Percentiles rank a stretch among this genome's conserved stretches.
These are phyloP conservation scores for Talaromyces sp. DNA, from an alignment of 2,329 filamentous ascomycete species.

Conservation along the genomic window DNA sequence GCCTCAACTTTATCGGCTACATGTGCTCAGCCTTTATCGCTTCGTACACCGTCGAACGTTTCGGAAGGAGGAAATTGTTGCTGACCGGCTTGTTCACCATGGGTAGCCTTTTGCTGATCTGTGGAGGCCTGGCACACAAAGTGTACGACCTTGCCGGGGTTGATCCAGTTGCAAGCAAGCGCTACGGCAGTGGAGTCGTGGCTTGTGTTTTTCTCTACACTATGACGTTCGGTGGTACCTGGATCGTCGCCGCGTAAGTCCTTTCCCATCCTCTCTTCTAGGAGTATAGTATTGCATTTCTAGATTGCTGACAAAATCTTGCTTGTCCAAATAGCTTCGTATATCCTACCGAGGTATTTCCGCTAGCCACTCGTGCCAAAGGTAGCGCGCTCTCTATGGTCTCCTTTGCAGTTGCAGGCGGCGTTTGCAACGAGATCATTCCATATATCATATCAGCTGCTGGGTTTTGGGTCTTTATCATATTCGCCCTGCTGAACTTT, in stretches of 20 bases:
- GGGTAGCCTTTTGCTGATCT: constrained; percentile 41
- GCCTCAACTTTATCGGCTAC: constrained; percentile 16
- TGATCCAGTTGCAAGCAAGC: constrained; percentile 22
- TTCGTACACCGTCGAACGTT: constrained; percentile 33
- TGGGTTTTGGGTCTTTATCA: constrained; percentile 28
- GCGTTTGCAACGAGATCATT: constrained; percentile 27
- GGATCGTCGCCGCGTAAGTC: constrained; percentile 22
- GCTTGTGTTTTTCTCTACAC: constrained; percentile 29
- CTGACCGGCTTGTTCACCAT: constrained; percentile 27
- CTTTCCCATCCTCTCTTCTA: constrained; percentile 15
- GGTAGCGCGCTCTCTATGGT: constrained; percentile 31
- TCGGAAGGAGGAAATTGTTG: constrained; percentile 47
- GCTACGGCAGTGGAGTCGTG: constrained; percentile 36
- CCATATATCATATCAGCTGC: constrained; percentile 29
- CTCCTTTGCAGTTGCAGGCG: constrained; percentile 24
- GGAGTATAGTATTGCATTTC: constrained; percentile 14
- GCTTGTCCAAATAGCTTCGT: constrained; percentile 48
- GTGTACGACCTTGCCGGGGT: constrained; percentile 37
- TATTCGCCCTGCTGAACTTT: constrained; percentile 28
- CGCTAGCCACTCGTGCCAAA: constrained; percentile 38
- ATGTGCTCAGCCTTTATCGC: constrained; percentile 39
- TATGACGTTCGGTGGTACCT: constrained; percentile 21
- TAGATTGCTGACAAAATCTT: constrained; percentile 22
- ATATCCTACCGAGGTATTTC: constrained; percentile 46
- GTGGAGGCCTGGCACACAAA: constrained; percentile 35